These are phyloP conservation scores for Pyrenophora graminea DNA, from an alignment of 2,329 filamentous ascomycete genomes.

Conservation along the genomic window DNA sequence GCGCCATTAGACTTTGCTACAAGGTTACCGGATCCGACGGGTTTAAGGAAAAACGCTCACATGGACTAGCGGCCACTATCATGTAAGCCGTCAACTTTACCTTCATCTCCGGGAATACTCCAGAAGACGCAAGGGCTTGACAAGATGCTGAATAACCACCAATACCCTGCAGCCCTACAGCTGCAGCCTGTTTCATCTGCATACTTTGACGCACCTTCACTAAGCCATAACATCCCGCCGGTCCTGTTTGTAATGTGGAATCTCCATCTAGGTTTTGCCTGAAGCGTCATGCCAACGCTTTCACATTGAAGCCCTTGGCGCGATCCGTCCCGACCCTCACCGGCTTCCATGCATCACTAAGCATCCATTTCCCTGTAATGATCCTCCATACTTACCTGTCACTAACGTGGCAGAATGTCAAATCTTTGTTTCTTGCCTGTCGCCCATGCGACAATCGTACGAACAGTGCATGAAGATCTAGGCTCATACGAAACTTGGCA, in stretches of 20 bases:
- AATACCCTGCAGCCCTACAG: slow-evolving; percentile 12
- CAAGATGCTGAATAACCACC: slow-evolving; percentile 13
- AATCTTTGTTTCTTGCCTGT: neutral
- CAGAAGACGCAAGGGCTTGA: slow-evolving; percentile 15
- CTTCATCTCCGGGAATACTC: slow-evolving; percentile 18
- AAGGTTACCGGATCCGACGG: neutral
- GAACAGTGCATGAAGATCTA: neutral
- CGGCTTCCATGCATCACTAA: slow-evolving; percentile 16
- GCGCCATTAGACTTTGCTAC: neutral
- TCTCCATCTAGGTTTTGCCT: neutral
- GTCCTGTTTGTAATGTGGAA: neutral
- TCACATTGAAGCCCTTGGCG: neutral
- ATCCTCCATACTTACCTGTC: neutral
- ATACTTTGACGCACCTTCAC: slow-evolving; percentile 2
- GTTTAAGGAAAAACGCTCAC: neutral
- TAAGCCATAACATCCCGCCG: neutral
- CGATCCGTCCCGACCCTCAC: slow-evolving; percentile 1
- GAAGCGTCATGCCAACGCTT: slow-evolving; percentile 4
- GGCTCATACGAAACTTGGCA: too few species aligned
- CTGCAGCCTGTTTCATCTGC: neutral
- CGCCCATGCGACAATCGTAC: neutral
- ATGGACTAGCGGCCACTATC: neutral
- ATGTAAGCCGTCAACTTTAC: slow-evolving; percentile 3
- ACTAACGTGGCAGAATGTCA: neutral
- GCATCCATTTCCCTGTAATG: slow-evolving; percentile 7